Base-by-base conservation (phyloP, 1,284 basidiomycete genomes). In the Malassezia sympodialis region DNA sequence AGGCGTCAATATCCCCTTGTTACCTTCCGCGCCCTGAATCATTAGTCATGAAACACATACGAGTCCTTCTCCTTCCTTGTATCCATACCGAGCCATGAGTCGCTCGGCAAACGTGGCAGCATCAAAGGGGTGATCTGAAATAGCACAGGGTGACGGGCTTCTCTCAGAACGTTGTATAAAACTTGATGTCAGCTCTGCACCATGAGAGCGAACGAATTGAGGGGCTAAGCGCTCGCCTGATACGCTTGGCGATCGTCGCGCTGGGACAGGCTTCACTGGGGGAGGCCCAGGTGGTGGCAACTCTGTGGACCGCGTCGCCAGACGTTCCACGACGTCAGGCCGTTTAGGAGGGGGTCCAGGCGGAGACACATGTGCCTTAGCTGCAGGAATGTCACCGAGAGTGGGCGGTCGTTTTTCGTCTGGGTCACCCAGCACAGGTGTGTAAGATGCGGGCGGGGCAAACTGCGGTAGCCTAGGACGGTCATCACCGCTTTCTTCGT, bases 71-170 rank as follows among this genome's bases (percentile, higher is more conserved):
- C 70, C 69, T 19, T 63, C 34, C n/a, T 53, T 49, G 55, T 67
- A 64, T 26, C 70, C 70, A 39, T 66, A 58, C 49, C 56, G 46
- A 0, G 50, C 39, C 69, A 73, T 68, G 11, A 72, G 54, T 3
- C 69, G 63, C 11, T 47, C 41, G 0, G 67, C 69, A 31, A 72
- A 70, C 4, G 45, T 43, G 5, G 53, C n/a, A 15, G 58, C 39
- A 31, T 60, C 59, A 8, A 17, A 23, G 0, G 19, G 51, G 15
- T 19, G 43, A 26, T 0, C 23, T 23, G 19, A 31, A 40, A 15
- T 15, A 24, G 24, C 41, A 11, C 3, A 15, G 5, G 41, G 24
- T 3, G 24, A 6, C 24, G 15, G 41, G 12, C 14, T 41, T 11
- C 4, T 12, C 5, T 41, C 21, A 23, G 39, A 11, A n/a, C 2